Percentiles rank a stretch among this genome's conserved stretches.
These are phyloP conservation scores for Rhodotorula diobovata DNA, from an alignment of 768 basidiomycete species.

Conservation along the genomic window DNA sequence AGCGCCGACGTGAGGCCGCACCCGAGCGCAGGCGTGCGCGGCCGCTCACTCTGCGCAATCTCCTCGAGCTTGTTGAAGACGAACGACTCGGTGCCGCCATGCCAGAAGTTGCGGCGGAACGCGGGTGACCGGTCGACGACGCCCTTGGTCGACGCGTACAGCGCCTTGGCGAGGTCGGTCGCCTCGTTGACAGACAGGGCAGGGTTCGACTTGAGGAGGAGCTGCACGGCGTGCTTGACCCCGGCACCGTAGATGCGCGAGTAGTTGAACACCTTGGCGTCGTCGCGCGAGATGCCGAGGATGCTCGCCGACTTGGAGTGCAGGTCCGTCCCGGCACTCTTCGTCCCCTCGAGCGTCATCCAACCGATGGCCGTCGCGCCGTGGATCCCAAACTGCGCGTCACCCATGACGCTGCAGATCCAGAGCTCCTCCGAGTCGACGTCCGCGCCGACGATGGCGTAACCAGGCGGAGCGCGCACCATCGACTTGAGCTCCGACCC, in stretches of 20 bases:
- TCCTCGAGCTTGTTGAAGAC: constrained; percentile 97
- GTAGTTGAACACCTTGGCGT: constrained; percentile 98
- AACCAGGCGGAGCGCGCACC: constrained; percentile 89
- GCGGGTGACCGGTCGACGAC: constrained; percentile 61
- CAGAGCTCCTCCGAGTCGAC: constrained; percentile 98
- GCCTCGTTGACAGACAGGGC: constrained; percentile 73
- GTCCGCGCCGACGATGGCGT: constrained; percentile 92
- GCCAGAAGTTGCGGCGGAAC: constrained; percentile 86
- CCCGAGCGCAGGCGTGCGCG: constrained; percentile 85
- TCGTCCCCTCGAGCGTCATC: constrained; percentile 99
- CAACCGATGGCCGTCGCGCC: constrained; percentile 95
- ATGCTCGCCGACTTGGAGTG: constrained; percentile 95
- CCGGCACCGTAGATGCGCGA: constrained; percentile 98
- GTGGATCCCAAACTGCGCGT: constrained; percentile 93
- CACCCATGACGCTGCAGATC: constrained; percentile 98
- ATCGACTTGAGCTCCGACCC: constrained; percentile 97
- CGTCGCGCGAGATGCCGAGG: constrained; percentile 84
- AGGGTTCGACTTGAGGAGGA: constrained; percentile 78
- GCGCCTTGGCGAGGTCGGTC: constrained; percentile 68
- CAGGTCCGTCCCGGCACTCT: constrained; percentile 86
- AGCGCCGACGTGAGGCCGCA: constrained; percentile 91
- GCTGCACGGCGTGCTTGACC: constrained; percentile 82
- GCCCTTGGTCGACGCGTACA: constrained; percentile 92
- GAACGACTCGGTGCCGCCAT: constrained; percentile 89
- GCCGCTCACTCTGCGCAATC: constrained; percentile 79